Percentiles rank a stretch among this genome's conserved stretches.
Conservation (phyloP, 1,284 basidiomycete genomes). For the Ustilago bromivora region DNA sequence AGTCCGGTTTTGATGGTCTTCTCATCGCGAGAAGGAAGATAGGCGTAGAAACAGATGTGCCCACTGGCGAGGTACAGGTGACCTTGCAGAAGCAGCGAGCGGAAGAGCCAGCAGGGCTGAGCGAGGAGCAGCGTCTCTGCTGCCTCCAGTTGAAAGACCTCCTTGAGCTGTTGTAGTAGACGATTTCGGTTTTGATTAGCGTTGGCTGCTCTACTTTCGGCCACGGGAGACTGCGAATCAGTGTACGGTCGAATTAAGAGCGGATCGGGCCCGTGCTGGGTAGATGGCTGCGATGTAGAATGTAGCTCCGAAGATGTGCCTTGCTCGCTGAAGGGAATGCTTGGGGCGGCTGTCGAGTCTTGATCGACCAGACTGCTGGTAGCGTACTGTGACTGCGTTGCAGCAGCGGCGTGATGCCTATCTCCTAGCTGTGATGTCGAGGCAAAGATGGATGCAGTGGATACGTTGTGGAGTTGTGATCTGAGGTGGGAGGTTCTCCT, state of each 20-base stretch:
- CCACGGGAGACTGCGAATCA: neutral
- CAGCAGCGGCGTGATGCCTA: neutral
- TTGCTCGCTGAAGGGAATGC: neutral
- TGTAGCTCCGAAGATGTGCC: neutral
- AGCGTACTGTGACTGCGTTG: neutral
- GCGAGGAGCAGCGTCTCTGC: slow-evolving; percentile 43
- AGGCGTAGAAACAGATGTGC: slow-evolving; percentile 95
- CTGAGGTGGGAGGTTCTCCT: slow-evolving; percentile 18
- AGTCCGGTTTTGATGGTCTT: slow-evolving; percentile 46
- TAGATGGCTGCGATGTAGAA: slow-evolving; percentile 1
- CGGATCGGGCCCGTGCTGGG: slow-evolving; percentile 6
- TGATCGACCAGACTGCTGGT: slow-evolving; percentile 13
- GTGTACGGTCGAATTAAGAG: slow-evolving; percentile 34
- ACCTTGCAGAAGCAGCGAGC: slow-evolving; percentile 80
- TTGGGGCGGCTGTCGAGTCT: slow-evolving; percentile 5
- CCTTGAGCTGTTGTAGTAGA: slow-evolving; percentile 43
- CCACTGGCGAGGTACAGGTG: slow-evolving; percentile 94
- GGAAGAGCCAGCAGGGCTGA: slow-evolving; percentile 65
- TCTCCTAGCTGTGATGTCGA: slow-evolving; percentile 5
- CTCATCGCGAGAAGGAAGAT: slow-evolving; percentile 73
- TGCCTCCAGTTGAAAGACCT: slow-evolving; percentile 43
- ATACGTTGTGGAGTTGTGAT: slow-evolving; percentile 29
- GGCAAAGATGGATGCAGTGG: slow-evolving; percentile 18
- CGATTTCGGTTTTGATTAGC: slow-evolving; percentile 19
- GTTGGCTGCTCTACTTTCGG: neutral